Base-by-base conservation (phyloP, 192 early-diverging fungal species). In the Chytriomyces hyalinus region DNA sequence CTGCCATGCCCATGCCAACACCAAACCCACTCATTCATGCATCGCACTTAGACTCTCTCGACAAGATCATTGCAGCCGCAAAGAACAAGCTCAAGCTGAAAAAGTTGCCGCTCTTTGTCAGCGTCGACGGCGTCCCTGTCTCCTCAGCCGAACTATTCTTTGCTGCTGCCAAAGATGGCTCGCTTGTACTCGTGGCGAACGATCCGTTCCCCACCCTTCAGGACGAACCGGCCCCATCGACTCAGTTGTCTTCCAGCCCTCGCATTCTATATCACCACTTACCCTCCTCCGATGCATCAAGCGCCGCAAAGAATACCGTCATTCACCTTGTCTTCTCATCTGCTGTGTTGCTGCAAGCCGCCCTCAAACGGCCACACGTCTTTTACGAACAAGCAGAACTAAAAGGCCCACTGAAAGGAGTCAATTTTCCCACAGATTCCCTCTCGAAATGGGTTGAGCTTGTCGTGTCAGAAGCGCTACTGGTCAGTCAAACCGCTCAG, bases 371-470 rank as follows among this genome's bases (percentile, higher is more conserved):
- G 48, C 81, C 86, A 17, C 86, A 89, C 67, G 61, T 83, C 13
- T 64, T 6, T 17, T 89, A 87, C 61, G 88, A 89, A 70, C 79
- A 81, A 13, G 73, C 69, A 11, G 62, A 72, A 36, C 72, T 89
- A 15, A 85, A 84, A 28, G 88, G 88, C 17, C 84, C 86, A 6
- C 65, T 89, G 24, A 84, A 82, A 70, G 87, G 87, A 11, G 74
- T 87, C 71, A 89, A 89, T 61, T 84, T 89, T 61, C 84, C 85
- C 24, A 45, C 62, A 0, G 13, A 17, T 24, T 17, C 49, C 9
- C 76, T 78, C 5, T 10, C 8, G 47, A 49, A 78, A 24, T 85
- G 86, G 81, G 69, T 17, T 7, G 36, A 36, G 36, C 36, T 36
- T 36, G 36, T 36, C 2, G 36, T 4, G 4, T 36, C 36, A 3